Percentiles rank a stretch among this genome's conserved stretches.
Evolutionary conservation across 345 rosid genomes (phyloP).

Genomic region (Anastatica hierochuntica): DNA sequence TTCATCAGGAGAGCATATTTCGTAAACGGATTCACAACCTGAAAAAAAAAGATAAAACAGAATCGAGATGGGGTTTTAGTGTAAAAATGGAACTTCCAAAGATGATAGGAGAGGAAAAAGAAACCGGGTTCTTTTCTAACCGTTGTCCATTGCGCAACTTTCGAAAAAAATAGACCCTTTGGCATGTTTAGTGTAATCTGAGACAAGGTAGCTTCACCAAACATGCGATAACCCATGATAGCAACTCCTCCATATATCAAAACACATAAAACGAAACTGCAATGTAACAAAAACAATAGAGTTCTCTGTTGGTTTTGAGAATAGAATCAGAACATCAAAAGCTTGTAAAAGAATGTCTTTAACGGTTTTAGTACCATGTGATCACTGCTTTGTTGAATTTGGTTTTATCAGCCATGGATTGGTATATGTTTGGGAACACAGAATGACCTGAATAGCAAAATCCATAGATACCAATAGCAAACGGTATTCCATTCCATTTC

Average conservation of each 20-base stretch:
- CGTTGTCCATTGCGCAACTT: constrained; percentile 79
- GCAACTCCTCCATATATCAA: constrained; percentile 69
- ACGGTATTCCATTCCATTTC: constrained; percentile 78
- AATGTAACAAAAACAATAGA: constrained; percentile 6
- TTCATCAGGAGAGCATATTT: constrained; percentile 81
- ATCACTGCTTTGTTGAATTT: constrained; percentile 58
- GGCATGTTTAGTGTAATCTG: constrained; percentile 93
- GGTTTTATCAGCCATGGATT: constrained; percentile 91
- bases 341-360: constrained; percentile 5
- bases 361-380: constrained; percentile 32
- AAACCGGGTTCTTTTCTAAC: constrained; percentile 31
- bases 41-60: constrained; percentile 15
- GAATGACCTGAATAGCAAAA: constrained; percentile 83
- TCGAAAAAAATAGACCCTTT: constrained; percentile 36
- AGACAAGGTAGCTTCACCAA: constrained; percentile 75
- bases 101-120: not conserved
- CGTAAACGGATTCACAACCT: constrained; percentile 91
- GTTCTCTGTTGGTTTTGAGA: too few species aligned
- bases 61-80: constrained; percentile 8
- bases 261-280: constrained; percentile 63
- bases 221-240: constrained; percentile 73
- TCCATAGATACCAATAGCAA: constrained; percentile 76
- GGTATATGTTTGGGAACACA: constrained; percentile 89
- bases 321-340: not conserved
- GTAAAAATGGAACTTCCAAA: not conserved